These are phyloP conservation scores for Tuber microsphaerosporum DNA, from an alignment of 495 filamentous ascomycete species.

Conservation along the genomic window DNA sequence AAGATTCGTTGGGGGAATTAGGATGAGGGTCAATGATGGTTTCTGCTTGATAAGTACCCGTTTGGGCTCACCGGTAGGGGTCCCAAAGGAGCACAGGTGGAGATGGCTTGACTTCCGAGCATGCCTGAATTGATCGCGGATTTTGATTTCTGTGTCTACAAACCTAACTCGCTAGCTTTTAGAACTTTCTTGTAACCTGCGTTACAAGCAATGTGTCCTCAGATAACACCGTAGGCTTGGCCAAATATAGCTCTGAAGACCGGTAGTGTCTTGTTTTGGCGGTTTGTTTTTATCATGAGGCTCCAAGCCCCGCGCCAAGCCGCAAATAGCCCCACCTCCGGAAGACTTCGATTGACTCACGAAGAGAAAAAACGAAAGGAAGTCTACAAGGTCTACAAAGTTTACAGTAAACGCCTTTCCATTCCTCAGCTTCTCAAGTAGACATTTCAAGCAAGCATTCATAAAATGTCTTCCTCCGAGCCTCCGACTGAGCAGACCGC, in stretches of 20 bases:
- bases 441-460: neutral
- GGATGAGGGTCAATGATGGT: neutral
- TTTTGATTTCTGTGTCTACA: neutral
- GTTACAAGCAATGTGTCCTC: no score
- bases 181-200: no score
- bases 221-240: no score
- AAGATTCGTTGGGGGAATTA: neutral
- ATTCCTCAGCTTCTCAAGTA: neutral
- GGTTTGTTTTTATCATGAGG: neutral
- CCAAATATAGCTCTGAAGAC: no score
- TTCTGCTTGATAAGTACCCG: neutral
- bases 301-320: neutral
- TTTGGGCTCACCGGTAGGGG: neutral
- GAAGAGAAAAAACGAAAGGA: neutral
- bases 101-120: neutral
- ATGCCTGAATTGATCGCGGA: neutral
- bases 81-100: neutral
- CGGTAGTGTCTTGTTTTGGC: no score
- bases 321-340: neutral
- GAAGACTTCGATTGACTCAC: neutral
- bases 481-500: slow-evolving; percentile 12
- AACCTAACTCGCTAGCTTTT: no score
- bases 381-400: neutral
- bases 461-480: slow-evolving; percentile 29
- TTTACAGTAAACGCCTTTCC: neutral